Base-by-base conservation (phyloP, 257 asterid species). In the Cinchona pubescens region DNA sequence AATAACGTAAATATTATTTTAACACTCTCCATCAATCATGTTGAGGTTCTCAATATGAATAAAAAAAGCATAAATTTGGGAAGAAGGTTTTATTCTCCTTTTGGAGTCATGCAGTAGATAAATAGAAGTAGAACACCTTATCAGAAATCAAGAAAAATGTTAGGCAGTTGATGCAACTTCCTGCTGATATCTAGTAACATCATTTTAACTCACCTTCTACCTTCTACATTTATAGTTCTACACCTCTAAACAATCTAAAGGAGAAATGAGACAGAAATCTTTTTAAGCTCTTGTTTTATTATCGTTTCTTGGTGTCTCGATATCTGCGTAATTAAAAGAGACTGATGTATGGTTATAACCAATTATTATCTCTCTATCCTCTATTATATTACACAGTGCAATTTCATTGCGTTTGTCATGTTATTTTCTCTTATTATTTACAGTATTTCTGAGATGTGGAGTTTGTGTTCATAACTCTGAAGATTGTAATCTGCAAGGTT, bases 301-400 rank as follows among this genome's bases (percentile, higher is more conserved):
- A 18, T 48, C 48, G 1, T 14, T 35, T 64, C 42, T 13, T 25
- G 21, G 23, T 30, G 38, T 15, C 11, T 55, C 16, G 56, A 38
- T 75, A 75, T 53, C 27, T 51, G 48, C 23, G n/a, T n/a, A n/a
- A n/a, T n/a, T n/a, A 32, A 10, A 25, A n/a, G 66, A 75, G 42
- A 64, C 43, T 32, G 37, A 25, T 62, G n/a, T 19, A 34, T 75
- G 16, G 25, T 67, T 60, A 67, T 53, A 59, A 60, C 23, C 32
- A 27, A 42, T 38, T 16, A n/a, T 56, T 27, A 40, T 27, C 30
- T 37, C 18, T 21, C n/a, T 73, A 60, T 25, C 56, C n/a, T 37
- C 23, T 62, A 62, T 30, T 62, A 3, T 30, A 3, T 14, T 38
- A 16, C 35, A 56, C 18, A 7, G 38, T 62, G 23, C 27, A 19